Base-by-base conservation (phyloP, 2,329 filamentous ascomycete genomes). In the Chrysosporium keratinophilum region DNA sequence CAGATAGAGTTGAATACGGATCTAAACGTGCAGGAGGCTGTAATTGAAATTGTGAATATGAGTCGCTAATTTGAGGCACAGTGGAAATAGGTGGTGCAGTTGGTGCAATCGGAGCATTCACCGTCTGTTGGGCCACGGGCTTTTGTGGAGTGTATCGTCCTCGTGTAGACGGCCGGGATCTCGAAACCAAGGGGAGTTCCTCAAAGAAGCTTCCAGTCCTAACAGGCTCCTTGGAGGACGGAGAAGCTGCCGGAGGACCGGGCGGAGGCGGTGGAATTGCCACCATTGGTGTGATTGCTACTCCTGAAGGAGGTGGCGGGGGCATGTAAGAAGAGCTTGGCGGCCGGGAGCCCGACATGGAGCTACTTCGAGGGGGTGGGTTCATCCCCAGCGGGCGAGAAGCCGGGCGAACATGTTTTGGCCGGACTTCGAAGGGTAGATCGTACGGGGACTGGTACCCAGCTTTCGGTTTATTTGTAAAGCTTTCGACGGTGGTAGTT, bases 371-470 rank as follows among this genome's bases (percentile, higher is more conserved):
- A 12, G 78, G 78, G 3, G 81, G 80, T 35, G 76, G 72, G 12
- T 77, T 75, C 15, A 71, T 66, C 12, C 63, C 67, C 34, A 72
- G 64, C 39, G 72, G 64, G 5, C 72, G 65, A 33, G 76, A 57
- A 48, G 69, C 61, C 52, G 60, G 61, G 35, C 71, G 64, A 47
- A 75, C 71, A 42, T 78, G 69, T 51, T 79, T 79, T 55, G 85
- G 71, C 23, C 69, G 67, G 31, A 98, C 79, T 52, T 96, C 91
- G 70, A 93, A 87, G 3, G 93, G 93, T 17, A 98, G 76, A 71
- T 98, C 94, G 63, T 96, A 98, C 0, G 93, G 93, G 17, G 91
- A 97, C 47, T 85, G 79, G 67, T 98, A 98, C 6, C 91, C 90
- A 54, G 87, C 87, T 70, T 95, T 97, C 2, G 88, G 75, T 68